phyloP scores from a whole-genome alignment of 176 grass and related monocot species.

The Eragrostis curvula region DNA sequence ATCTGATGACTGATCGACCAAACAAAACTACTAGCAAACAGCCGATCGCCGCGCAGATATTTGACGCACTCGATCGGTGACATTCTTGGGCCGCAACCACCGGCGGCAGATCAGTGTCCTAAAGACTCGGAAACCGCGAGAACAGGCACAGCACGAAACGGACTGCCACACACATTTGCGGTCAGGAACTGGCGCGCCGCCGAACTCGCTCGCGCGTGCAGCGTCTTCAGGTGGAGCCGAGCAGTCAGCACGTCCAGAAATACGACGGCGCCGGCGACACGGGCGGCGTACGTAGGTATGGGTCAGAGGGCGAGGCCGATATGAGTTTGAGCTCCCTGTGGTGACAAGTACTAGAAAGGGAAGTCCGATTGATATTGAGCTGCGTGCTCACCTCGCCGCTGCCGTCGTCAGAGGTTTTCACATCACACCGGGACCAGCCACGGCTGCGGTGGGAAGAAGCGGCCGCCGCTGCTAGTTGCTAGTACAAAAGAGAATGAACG shows the following conservation, averaged over 20 bases:
- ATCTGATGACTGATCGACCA: not conserved
- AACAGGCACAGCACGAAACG: constrained; percentile 7
- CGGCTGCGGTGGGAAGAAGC: no score
- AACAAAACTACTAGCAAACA: not conserved
- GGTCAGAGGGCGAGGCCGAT: not conserved
- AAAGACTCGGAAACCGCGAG: not conserved
- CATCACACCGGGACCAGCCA: not conserved
- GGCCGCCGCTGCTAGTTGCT: no score
- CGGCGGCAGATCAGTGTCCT: not conserved
- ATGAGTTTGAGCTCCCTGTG: not conserved
- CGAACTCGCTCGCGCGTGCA: not conserved
- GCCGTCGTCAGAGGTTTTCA: not conserved
- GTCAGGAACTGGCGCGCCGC: not conserved
- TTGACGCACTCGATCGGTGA: constrained; percentile 1
- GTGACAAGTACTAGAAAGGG: not conserved
- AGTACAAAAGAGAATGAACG: no score
- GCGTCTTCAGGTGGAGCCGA: not conserved
- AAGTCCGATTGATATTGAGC: not conserved
- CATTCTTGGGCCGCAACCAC: not conserved
- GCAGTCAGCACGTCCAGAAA: constrained; percentile 12
- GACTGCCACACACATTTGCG: not conserved
- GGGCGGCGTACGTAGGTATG: not conserved
- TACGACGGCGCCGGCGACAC: constrained; percentile 1
- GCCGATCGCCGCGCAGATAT: not conserved
- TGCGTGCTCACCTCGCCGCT: constrained; percentile 27